Evolutionary conservation across 371 early-diverging fungal species (phyloP), one percentile per base, ranked within the genome.

Genomic region (Mortierella sp.): DNA sequence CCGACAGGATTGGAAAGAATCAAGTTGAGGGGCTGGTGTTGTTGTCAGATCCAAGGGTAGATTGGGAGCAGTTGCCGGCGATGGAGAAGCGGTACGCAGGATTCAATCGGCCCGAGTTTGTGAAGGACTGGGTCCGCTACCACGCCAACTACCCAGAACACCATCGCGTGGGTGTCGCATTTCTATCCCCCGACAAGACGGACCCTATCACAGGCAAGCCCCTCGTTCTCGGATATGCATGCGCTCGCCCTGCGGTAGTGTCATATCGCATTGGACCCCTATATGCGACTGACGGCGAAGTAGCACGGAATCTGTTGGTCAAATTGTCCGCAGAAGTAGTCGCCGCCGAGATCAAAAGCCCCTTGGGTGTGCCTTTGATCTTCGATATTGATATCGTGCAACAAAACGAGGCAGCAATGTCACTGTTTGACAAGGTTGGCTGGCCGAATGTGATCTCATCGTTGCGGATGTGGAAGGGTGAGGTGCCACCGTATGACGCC

Each of bases 401-500:
- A 45, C 28, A 47, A 48, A 88, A 88, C 72, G 19, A 48, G 34
- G 77, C 63, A 8, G 76, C 82, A 6, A 58, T 78, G 70, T 52
- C 77, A 65, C 3, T 84, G n/a, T 88, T 88, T 74, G 80, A 88
- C 52, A 45, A 68, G 0, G 34, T 80, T 1, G 80, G 77, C 3
- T 84, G 84, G 84, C 68, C 63, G 0, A 74, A 80, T 54, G 80
- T 80, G 0, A 82, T 88, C 72, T 76, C 84, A 1, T 76, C 48
- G 0, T 24, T 82, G 74, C 82, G 88, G 14, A 84, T 88, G 88
- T 88, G 84, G 84, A 84, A 74, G 68, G 88, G 88, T 24, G 72
- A 71, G 13, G 47, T 78, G 8, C 88, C 88, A 6, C 57, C 73
- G 47, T 70, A 70, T 34, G 77, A 88, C 78, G 74, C 74, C 72